phyloP scores from a whole-genome alignment of 805 yeast genomes.

The Zygosaccharomyces pseudorouxii region DNA sequence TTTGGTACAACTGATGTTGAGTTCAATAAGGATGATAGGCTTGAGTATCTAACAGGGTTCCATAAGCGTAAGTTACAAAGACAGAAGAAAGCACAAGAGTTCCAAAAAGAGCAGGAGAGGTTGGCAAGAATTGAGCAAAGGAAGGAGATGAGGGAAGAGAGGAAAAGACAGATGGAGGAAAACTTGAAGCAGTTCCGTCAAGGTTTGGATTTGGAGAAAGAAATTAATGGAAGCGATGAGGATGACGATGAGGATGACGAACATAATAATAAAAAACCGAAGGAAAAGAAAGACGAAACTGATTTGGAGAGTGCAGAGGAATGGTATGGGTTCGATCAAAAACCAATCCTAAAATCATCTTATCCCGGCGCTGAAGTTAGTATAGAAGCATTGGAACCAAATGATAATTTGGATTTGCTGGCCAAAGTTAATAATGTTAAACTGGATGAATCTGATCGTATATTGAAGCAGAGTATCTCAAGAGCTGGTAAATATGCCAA shows the following conservation, averaged over 20 bases:
- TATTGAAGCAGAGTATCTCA: constrained; percentile 67
- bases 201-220: constrained; percentile 24
- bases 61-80: constrained; percentile 89
- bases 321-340: constrained; percentile 38
- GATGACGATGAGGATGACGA: constrained; percentile 10
- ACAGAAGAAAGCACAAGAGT: constrained; percentile 78
- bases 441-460: constrained; percentile 58
- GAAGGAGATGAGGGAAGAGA: constrained; percentile 54
- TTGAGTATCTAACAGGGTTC: constrained; percentile 88
- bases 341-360: constrained; percentile 33
- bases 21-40: constrained; percentile 74
- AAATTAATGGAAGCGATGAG: constrained; percentile 25
- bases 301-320: constrained; percentile 26
- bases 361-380: constrained; percentile 41
- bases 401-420: constrained; percentile 50
- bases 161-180: constrained; percentile 58
- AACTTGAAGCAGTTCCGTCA: constrained; percentile 40
- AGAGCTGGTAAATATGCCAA: constrained; percentile 83
- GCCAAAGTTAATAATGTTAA: constrained; percentile 71
- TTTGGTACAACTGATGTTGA: constrained; percentile 77
- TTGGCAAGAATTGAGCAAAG: constrained; percentile 72
- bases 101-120: constrained; percentile 71
- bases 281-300: constrained; percentile 15
- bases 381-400: constrained; percentile 46
- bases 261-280: constrained; percentile 19